Conservation (phyloP, 495 filamentous ascomycete species). For the Saxophila tyrrhenica region DNA sequence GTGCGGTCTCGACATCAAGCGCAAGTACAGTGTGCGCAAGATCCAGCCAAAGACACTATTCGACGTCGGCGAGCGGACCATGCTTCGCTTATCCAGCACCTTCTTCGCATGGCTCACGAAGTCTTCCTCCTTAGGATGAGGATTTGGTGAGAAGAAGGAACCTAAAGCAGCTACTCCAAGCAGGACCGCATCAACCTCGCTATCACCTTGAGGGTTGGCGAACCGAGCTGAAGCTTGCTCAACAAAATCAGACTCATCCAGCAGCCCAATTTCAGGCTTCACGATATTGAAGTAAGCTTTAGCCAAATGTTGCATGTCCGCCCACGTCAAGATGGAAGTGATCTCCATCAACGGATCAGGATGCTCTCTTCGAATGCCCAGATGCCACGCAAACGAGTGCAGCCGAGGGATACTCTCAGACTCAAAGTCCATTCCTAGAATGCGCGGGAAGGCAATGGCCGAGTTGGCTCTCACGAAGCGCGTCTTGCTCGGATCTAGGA, state of each 20-base stretch:
- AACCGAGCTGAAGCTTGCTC: constrained; percentile 10
- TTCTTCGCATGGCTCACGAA: constrained; percentile 1
- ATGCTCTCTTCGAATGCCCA: constrained; percentile 29
- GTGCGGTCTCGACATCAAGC: constrained; percentile 42
- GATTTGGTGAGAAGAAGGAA: constrained; percentile 18
- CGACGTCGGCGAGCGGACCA: constrained; percentile 8
- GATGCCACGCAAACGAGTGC: constrained; percentile 45
- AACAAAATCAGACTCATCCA: constrained; percentile 26
- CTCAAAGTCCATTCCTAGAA: constrained; percentile 39
- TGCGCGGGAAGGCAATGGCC: constrained; percentile 40
- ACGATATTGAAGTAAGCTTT: constrained; percentile 38
- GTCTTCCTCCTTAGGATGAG: constrained; percentile 12
- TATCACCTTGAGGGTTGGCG: not conserved
- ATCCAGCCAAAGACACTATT: constrained; percentile 40
- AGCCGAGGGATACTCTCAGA: constrained; percentile 38
- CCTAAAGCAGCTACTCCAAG: constrained; percentile 17
- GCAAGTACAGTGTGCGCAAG: constrained; percentile 42
- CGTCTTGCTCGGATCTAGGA: constrained; percentile 22
- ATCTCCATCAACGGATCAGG: constrained; percentile 5
- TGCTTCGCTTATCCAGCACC: constrained; percentile 4
- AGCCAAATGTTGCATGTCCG: constrained; percentile 5
- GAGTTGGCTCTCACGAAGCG: constrained; percentile 38
- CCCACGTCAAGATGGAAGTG: constrained; percentile 11
- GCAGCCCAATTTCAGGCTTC: constrained; percentile 38
- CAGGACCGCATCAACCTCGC: constrained; percentile 14